A percentile compares a stretch with the other conserved stretches of the same genome.
Conservation (phyloP, 768 basidiomycete genomes). For the Rhodotorula kratochvilovae region DNA sequence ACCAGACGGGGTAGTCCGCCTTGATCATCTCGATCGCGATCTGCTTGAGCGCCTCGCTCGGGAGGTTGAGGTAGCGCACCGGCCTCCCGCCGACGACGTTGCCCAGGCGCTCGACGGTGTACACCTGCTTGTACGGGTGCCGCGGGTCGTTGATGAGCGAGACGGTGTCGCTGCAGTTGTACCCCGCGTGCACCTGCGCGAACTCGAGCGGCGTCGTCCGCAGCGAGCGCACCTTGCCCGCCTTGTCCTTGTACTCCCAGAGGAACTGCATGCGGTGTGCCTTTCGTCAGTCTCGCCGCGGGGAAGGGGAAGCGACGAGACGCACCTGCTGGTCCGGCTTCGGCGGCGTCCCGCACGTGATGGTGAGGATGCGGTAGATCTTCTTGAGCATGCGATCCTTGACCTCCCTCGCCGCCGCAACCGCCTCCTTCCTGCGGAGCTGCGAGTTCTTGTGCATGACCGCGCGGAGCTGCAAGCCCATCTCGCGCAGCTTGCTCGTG, state of each 20-base stretch:
- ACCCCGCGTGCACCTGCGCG: slow-evolving; percentile 54
- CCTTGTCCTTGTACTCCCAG: slow-evolving; percentile 84
- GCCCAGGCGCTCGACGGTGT: slow-evolving; percentile 87
- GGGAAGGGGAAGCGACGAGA: too few species aligned
- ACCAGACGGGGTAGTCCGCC: slow-evolving; percentile 47
- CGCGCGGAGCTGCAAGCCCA: slow-evolving; percentile 71
- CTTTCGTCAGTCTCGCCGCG: background rate
- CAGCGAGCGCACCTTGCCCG: slow-evolving; percentile 55
- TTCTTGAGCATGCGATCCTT: slow-evolving; percentile 81
- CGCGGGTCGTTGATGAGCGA: slow-evolving; percentile 93
- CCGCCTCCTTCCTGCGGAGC: slow-evolving; percentile 36
- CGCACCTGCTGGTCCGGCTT: slow-evolving; percentile 55
- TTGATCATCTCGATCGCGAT: slow-evolving; percentile 52
- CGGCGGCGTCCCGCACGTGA: slow-evolving; percentile 65
- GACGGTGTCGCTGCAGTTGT: slow-evolving; percentile 58
- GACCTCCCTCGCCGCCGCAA: slow-evolving; percentile 58
- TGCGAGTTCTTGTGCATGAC: slow-evolving; percentile 47
- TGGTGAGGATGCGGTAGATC: slow-evolving; percentile 74
- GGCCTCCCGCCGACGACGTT: slow-evolving; percentile 85
- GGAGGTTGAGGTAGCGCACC: slow-evolving; percentile 58
- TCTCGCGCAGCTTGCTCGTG: slow-evolving; percentile 87
- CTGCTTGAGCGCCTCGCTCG: slow-evolving; percentile 58
- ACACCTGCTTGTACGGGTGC: slow-evolving; percentile 69
- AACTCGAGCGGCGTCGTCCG: slow-evolving; percentile 77
- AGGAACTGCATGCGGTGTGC: slow-evolving; percentile 53